A percentile compares a stretch with the other conserved stretches of the same genome.
Conservation (phyloP, 345 rosid genomes). For the Alliaria petiolata region DNA sequence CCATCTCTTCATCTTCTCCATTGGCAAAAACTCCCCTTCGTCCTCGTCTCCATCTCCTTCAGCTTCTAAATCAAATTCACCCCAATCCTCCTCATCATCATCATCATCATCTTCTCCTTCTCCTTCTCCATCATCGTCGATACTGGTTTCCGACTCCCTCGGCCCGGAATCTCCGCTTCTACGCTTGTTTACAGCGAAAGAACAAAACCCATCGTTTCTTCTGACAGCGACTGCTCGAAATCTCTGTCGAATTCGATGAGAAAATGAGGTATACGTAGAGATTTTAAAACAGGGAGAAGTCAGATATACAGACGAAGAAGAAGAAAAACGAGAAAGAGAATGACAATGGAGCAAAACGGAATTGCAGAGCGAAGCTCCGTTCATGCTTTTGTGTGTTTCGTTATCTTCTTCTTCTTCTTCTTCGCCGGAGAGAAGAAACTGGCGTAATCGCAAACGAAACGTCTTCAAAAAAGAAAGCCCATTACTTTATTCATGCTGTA, state of each 20-base stretch:
- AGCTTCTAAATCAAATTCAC: slow-evolving; percentile 26
- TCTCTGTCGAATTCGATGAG: slow-evolving; percentile 19
- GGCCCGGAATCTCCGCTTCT: neutral
- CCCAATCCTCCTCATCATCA: slow-evolving; percentile 36
- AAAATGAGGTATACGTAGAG: slow-evolving; percentile 3
- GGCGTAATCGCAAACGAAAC: neutral
- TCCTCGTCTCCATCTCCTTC: slow-evolving; percentile 41
- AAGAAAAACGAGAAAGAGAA: neutral
- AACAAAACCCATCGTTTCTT: slow-evolving; percentile 18
- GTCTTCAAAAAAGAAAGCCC: neutral
- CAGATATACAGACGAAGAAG: neutral
- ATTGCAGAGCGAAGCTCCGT: slow-evolving; percentile 29
- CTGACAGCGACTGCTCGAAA: slow-evolving; percentile 1
- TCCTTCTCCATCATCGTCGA: neutral
- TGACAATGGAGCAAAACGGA: slow-evolving; percentile 22
- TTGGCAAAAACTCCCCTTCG: slow-evolving; percentile 43
- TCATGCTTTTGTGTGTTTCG: slow-evolving; percentile 21
- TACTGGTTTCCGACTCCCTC: slow-evolving; percentile 14
- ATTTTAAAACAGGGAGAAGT: neutral
- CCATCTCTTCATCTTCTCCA: slow-evolving; percentile 65
- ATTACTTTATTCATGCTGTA: neutral
- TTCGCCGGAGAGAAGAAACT: slow-evolving; percentile 5
- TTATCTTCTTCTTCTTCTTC: slow-evolving; percentile 29
- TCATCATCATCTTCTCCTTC: slow-evolving; percentile 28
- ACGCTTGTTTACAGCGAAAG: slow-evolving; percentile 24